These are phyloP conservation scores for Globisporangium alternatum DNA, from an alignment of 352 stramenopile genomes.

Conservation along the genomic window DNA sequence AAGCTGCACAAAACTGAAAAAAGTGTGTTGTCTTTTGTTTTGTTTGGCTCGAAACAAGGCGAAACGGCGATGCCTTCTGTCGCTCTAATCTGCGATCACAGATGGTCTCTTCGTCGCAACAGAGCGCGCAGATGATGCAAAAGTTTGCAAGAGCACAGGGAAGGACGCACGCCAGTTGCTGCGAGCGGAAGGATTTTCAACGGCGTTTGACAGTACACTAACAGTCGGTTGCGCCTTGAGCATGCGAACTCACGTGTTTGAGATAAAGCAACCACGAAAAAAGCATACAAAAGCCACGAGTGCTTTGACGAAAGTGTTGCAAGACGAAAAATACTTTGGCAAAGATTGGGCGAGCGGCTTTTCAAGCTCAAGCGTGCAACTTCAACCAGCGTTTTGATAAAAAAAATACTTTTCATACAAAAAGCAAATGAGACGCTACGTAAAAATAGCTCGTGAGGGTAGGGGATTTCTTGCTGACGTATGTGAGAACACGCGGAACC, in stretches of 20 bases:
- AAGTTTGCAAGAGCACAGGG: not conserved
- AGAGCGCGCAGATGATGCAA: not conserved
- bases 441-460: not conserved
- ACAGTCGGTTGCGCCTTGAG: not conserved
- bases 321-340: not conserved
- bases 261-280: no score
- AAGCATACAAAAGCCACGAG: no score
- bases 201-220: not conserved
- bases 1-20: no score
- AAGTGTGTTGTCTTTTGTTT: no score
- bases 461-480: not conserved
- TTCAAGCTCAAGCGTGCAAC: not conserved
- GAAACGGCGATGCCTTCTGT: not conserved
- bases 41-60: no score
- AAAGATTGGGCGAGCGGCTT: not conserved
- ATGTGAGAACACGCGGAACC: not conserved
- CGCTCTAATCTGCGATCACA: no score
- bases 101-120: no score
- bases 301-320: no score
- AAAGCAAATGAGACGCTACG: not conserved
- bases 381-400: slow-evolving; percentile 1
- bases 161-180: not conserved
- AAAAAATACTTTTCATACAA: not conserved
- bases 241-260: not conserved
- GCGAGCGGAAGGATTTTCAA: no score